Conservation (phyloP, 768 basidiomycete genomes). For the Rubroboletus pulcherrimus region DNA sequence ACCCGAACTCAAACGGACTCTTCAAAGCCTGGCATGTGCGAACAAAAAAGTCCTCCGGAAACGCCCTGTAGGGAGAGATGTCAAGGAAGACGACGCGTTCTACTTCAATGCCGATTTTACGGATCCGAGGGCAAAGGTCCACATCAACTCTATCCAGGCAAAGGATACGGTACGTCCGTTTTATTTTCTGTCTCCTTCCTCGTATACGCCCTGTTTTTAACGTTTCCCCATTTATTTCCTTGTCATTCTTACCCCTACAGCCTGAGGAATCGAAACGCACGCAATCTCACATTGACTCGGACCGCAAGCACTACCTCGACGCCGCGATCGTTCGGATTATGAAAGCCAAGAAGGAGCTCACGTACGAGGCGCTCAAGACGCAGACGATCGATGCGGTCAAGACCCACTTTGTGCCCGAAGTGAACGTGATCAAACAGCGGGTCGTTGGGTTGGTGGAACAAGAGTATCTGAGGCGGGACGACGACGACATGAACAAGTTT, state of each 20-base stretch:
- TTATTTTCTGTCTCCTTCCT: not conserved
- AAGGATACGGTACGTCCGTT: slow-evolving; percentile 72
- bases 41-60: slow-evolving; percentile 88
- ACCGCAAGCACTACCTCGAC: slow-evolving; percentile 82
- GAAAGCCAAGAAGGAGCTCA: slow-evolving; percentile 87
- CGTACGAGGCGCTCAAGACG: slow-evolving; percentile 73
- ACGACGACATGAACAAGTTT: slow-evolving; percentile 66
- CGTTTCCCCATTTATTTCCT: not conserved
- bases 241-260: slow-evolving; percentile 22
- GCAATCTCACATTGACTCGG: slow-evolving; percentile 79
- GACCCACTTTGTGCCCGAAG: slow-evolving; percentile 81
- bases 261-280: slow-evolving; percentile 83
- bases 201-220: not conserved
- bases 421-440: slow-evolving; percentile 80
- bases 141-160: slow-evolving; percentile 94
- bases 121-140: slow-evolving; percentile 73
- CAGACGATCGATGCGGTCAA: slow-evolving; percentile 85
- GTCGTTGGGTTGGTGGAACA: slow-evolving; percentile 79
- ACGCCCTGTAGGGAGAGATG: slow-evolving; percentile 71
- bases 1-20: slow-evolving; percentile 69
- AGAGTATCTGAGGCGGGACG: slow-evolving; percentile 81
- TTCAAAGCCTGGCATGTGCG: slow-evolving; percentile 91
- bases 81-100: slow-evolving; percentile 74
- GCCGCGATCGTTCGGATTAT: slow-evolving; percentile 96
- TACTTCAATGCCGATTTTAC: slow-evolving; percentile 79